A percentile compares a stretch with the other conserved stretches of the same genome.
phyloP scores from a whole-genome alignment of 768 basidiomycete genomes.

The Hemileccinum impolitum region DNA sequence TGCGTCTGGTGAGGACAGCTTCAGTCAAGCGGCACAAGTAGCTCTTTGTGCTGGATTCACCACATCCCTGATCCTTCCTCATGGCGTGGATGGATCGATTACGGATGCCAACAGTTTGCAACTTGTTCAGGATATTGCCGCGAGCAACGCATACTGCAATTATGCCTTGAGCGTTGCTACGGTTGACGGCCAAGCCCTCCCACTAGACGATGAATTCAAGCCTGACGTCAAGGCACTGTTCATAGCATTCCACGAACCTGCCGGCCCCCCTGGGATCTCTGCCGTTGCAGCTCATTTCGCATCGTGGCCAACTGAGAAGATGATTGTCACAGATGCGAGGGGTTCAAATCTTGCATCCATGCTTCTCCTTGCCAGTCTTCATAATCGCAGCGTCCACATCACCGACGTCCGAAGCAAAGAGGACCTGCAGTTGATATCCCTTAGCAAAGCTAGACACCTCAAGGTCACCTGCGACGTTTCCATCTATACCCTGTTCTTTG shows the following conservation, averaged over 20 bases:
- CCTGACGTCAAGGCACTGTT: conserved; percentile 84
- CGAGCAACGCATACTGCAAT: conserved; percentile 75
- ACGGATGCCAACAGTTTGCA: conserved; percentile 68
- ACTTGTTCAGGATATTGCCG: conserved; percentile 60
- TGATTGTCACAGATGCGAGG: conserved; percentile 92
- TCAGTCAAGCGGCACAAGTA: conserved; percentile 69
- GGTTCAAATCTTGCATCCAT: conserved; percentile 91
- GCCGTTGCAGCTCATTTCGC: conserved; percentile 84
- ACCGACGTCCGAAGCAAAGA: conserved; percentile 85
- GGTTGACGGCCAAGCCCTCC: conserved; percentile 58
- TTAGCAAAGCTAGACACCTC: conserved; percentile 92
- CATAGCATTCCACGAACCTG: conserved; percentile 65
- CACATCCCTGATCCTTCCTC: conserved; percentile 73
- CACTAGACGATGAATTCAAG: conserved; percentile 69
- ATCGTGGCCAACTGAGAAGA: conserved; percentile 86
- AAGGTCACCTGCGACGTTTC: conserved; percentile 97
- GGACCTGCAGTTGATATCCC: conserved; percentile 84
- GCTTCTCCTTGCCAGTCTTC: conserved; percentile 88
- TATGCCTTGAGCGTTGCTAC: conserved; percentile 82
- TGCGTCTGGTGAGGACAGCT: conserved; percentile 48
- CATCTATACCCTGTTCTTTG: conserved; percentile 88
- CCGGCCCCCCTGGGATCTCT: conserved; percentile 56
- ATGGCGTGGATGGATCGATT: conserved; percentile 59
- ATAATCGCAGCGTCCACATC: conserved; percentile 85
- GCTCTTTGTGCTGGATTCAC: conserved; percentile 91